Evolutionary conservation across 805 yeast genomes (phyloP).

Genomic region (Yamadazyma akitaensis): DNA sequence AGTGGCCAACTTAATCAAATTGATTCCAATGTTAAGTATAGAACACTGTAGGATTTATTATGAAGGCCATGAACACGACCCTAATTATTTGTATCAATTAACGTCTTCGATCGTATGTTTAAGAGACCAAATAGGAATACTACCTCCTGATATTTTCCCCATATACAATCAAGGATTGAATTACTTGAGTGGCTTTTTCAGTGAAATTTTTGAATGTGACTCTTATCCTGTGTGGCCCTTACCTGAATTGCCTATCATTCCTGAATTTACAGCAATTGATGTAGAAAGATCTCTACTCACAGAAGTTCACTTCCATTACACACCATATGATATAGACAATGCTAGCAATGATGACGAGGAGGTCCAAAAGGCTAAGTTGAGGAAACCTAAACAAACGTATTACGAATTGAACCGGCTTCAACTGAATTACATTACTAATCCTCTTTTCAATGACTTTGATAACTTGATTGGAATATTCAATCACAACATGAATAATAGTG

Average conservation of each 20-base stretch:
- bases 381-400: conserved; percentile 28
- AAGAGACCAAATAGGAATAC: conserved; percentile 74
- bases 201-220: conserved; percentile 25
- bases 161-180: conserved; percentile 64
- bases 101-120: conserved; percentile 81
- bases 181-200: conserved; percentile 62
- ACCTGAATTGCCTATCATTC: conserved; percentile 66
- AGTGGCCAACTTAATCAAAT: conserved; percentile 57
- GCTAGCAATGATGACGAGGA: conserved; percentile 13
- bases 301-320: conserved; percentile 64
- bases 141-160: conserved; percentile 78
- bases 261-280: conserved; percentile 63
- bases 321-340: conserved; percentile 43
- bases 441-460: conserved; percentile 50
- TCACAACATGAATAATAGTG: conserved; percentile 20
- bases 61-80: conserved; percentile 17
- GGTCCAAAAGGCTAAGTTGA: background rate
- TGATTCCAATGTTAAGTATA: conserved; percentile 75
- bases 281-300: conserved; percentile 76
- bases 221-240: conserved; percentile 64
- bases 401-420: conserved; percentile 62
- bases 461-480: conserved; percentile 49
- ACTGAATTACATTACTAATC: conserved; percentile 68
- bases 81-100: conserved; percentile 55
- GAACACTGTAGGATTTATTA: conserved; percentile 71